Evolutionary conservation across 2,329 filamentous ascomycete genomes (phyloP).

Genomic region (Calonectria fujianensis): DNA sequence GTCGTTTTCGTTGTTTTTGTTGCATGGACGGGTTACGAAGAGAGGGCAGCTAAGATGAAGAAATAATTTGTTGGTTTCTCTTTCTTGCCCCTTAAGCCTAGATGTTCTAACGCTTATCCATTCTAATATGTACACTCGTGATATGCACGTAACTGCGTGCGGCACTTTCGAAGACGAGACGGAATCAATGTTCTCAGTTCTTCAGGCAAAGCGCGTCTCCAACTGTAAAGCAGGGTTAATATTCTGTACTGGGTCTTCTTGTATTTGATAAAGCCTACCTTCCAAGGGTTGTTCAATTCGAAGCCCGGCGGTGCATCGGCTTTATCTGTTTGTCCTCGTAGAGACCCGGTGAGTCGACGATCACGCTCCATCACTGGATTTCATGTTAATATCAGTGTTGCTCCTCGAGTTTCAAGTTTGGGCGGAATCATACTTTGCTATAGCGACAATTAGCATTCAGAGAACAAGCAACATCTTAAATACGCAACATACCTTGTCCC

Average conservation of each 20-base stretch:
- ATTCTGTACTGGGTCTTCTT: background rate
- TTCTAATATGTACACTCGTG: constrained; percentile 49
- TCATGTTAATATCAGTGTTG: constrained; percentile 32
- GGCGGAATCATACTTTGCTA: constrained; percentile 72
- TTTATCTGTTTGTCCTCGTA: constrained; percentile 75
- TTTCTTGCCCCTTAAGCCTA: constrained; percentile 35
- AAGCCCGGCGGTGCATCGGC: constrained; percentile 75
- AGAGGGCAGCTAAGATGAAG: background rate
- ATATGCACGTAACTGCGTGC: constrained; percentile 37
- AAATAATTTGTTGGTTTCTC: constrained; percentile 45
- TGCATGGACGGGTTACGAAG: background rate
- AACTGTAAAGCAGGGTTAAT: constrained; percentile 61
- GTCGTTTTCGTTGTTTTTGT: background rate
- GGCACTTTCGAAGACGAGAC: constrained; percentile 40
- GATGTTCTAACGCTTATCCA: constrained; percentile 33
- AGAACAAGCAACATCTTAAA: constrained; percentile 1
- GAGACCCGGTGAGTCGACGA: constrained; percentile 74
- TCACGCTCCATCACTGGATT: constrained; percentile 79
- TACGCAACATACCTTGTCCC: constrained; percentile 75
- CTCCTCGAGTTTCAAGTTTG: background rate
- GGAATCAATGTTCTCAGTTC: constrained; percentile 28
- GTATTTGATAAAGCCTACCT: constrained; percentile 65
- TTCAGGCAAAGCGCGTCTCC: constrained; percentile 72
- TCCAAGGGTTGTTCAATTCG: constrained; percentile 79
- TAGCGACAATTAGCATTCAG: constrained; percentile 56